phyloP scores from a whole-genome alignment of 768 basidiomycete genomes.

The Sarcodon aspratus region DNA sequence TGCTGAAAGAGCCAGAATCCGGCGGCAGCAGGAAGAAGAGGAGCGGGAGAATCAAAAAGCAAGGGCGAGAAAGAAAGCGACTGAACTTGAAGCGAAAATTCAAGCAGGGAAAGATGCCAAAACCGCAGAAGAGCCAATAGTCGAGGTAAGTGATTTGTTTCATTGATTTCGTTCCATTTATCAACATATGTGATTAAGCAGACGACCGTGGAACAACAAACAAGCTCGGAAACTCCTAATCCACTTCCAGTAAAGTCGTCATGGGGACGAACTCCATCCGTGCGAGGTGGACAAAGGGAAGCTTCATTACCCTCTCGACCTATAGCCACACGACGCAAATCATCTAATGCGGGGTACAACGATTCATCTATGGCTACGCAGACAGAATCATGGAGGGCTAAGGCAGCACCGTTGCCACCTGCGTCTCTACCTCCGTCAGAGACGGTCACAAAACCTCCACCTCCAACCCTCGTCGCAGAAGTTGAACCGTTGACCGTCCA shows the following conservation, averaged over 20 bases:
- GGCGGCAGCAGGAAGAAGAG: conserved; percentile 76
- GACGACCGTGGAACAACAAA: no score
- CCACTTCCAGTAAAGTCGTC: not conserved
- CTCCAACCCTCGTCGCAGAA: conserved; percentile 19
- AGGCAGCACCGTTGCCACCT: conserved; percentile 23
- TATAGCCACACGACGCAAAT: not conserved
- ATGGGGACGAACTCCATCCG: not conserved
- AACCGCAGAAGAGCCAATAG: conserved; percentile 2
- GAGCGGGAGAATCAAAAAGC: conserved; percentile 73
- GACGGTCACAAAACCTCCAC: conserved; percentile 8
- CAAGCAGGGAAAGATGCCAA: conserved; percentile 22
- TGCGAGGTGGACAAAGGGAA: not conserved
- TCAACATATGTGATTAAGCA: not conserved
- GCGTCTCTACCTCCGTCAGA: conserved; percentile 15
- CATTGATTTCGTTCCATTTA: not conserved
- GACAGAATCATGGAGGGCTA: conserved; percentile 59
- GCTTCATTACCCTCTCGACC: not conserved
- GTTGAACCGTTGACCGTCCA: conserved; percentile 27
- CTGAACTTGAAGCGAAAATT: conserved; percentile 60
- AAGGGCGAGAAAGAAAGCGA: conserved; percentile 70
- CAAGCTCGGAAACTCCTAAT: not conserved
- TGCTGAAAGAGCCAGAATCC: conserved; percentile 71
- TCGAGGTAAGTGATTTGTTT: not conserved
- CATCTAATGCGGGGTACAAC: not conserved
- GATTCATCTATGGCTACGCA: conserved; percentile 23